A percentile compares a stretch with the other conserved stretches of the same genome.
These are phyloP conservation scores for Guyanaporus albipodus DNA, from an alignment of 768 basidiomycete species.

Conservation along the genomic window DNA sequence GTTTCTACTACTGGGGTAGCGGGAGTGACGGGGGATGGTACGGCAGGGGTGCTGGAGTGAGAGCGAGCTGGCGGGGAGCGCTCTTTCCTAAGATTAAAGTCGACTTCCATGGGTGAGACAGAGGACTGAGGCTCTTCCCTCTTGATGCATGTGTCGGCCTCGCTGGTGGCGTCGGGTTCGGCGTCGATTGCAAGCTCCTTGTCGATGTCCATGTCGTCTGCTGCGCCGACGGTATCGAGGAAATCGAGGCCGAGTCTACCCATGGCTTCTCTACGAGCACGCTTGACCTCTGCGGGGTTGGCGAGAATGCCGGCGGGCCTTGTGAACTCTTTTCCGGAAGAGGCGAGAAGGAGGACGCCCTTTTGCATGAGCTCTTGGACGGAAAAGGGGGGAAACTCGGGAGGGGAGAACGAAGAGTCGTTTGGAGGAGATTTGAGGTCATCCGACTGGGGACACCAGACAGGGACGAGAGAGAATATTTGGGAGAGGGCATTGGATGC, in stretches of 20 bases:
- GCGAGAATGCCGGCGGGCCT: slow-evolving; percentile 71
- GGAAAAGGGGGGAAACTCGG: slow-evolving; percentile 72
- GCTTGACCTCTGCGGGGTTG: slow-evolving; percentile 76
- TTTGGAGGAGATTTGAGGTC: slow-evolving; percentile 21
- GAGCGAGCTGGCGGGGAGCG: slow-evolving; percentile 40
- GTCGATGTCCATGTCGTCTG: slow-evolving; percentile 83
- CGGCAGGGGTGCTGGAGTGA: slow-evolving; percentile 42
- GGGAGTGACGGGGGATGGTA: slow-evolving; percentile 47
- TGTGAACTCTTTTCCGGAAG: slow-evolving; percentile 89
- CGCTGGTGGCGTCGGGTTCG: slow-evolving; percentile 45
- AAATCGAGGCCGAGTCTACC: slow-evolving; percentile 84
- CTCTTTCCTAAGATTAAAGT: slow-evolving; percentile 38
- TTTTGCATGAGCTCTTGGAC: slow-evolving; percentile 73
- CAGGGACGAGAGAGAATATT: slow-evolving; percentile 79
- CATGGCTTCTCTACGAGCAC: slow-evolving; percentile 87
- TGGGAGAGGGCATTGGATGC: slow-evolving; percentile 86
- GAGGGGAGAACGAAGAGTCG: slow-evolving; percentile 32
- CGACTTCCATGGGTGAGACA: slow-evolving; percentile 45
- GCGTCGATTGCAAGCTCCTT: slow-evolving; percentile 69
- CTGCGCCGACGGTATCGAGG: slow-evolving; percentile 62
- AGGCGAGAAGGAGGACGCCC: slow-evolving; percentile 77
- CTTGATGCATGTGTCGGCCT: slow-evolving; percentile 38
- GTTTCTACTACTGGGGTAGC: slow-evolving; percentile 35
- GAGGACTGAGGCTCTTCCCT: slow-evolving; percentile 35
- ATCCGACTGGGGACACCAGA: slow-evolving; percentile 52